Percentiles rank a stretch among this genome's conserved stretches.
phyloP scores from a whole-genome alignment of 177 flowering plant genomes.

The Tripterygium wilfordii region DNA sequence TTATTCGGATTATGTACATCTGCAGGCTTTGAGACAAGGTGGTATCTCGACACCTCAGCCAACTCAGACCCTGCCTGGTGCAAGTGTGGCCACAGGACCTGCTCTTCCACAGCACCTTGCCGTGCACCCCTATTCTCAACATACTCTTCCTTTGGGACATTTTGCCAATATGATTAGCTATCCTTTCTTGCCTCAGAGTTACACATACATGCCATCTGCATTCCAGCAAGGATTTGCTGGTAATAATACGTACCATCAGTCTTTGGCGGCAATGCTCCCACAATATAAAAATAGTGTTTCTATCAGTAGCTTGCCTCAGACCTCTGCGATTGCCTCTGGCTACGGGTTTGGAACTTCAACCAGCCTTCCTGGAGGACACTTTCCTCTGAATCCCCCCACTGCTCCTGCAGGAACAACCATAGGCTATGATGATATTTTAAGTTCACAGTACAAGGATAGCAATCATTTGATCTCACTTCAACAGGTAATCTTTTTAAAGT shows the following conservation, averaged over 20 bases:
- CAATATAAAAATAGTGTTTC: conserved; percentile 75
- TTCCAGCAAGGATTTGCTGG: conserved; percentile 86
- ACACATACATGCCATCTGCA: conserved; percentile 79
- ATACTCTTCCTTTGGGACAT: conserved; percentile 71
- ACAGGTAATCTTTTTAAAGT: conserved; percentile 44
- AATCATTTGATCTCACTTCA: conserved; percentile 69
- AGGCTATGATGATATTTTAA: conserved; percentile 76
- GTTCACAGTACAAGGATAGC: conserved; percentile 82
- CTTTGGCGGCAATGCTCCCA: conserved; percentile 82
- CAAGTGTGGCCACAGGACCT: conserved; percentile 59
- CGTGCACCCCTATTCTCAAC: conserved; percentile 78
- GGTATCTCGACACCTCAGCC: conserved; percentile 51
- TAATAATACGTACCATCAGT: conserved; percentile 77
- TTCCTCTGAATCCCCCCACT: conserved; percentile 55
- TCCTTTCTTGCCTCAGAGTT: conserved; percentile 82
- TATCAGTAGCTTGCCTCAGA: conserved; percentile 73
- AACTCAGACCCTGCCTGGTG: conserved; percentile 51
- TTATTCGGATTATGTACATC: too few relatives aligned
- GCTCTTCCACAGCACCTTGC: conserved; percentile 78
- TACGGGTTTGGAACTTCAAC: conserved; percentile 81
- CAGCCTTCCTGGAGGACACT: conserved; percentile 63
- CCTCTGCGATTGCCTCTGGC: conserved; percentile 74
- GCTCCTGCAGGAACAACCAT: conserved; percentile 56
- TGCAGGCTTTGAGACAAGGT: conserved; percentile 61
- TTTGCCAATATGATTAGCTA: conserved; percentile 82